phyloP scores from a whole-genome alignment of 139 green algal genomes.

The Chlorella vulgaris region DNA sequence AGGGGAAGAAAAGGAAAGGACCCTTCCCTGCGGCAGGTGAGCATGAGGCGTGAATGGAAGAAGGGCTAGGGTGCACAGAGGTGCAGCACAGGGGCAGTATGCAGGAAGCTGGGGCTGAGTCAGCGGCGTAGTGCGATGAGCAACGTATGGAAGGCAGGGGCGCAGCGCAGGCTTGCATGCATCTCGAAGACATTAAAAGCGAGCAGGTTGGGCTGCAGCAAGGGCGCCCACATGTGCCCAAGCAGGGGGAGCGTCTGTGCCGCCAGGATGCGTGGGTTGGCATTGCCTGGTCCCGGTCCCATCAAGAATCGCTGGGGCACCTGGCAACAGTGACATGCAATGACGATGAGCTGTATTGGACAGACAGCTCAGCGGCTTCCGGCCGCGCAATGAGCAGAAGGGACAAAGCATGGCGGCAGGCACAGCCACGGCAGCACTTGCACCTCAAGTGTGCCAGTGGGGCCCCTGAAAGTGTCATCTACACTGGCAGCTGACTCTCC shows the following conservation, averaged over 20 bases:
- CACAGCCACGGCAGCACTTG: no score
- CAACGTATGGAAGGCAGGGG: neutral
- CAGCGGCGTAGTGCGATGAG: no score
- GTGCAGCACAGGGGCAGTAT: neutral
- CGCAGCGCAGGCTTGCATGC: neutral
- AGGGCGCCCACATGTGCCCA: conserved; percentile 78
- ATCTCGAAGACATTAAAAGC: neutral
- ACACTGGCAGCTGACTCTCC: neutral
- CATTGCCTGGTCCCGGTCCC: conserved; percentile 87
- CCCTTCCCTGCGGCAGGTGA: neutral
- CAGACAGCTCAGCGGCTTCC: no score
- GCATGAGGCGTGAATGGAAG: neutral
- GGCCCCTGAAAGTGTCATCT: neutral
- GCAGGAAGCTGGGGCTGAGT: no score
- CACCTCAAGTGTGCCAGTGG: neutral
- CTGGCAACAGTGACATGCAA: no score
- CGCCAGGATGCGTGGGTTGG: conserved; percentile 78
- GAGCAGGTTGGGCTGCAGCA: no score
- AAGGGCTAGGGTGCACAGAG: neutral
- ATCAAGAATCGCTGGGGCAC: conserved; percentile 80
- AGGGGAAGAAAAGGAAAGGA: no score
- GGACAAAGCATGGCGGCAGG: no score
- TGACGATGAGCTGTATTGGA: no score
- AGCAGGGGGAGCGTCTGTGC: conserved; percentile 85
- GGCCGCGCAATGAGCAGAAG: no score